phyloP scores from a whole-genome alignment of 164 flowering plant species.

The Hamamelis virginiana region DNA sequence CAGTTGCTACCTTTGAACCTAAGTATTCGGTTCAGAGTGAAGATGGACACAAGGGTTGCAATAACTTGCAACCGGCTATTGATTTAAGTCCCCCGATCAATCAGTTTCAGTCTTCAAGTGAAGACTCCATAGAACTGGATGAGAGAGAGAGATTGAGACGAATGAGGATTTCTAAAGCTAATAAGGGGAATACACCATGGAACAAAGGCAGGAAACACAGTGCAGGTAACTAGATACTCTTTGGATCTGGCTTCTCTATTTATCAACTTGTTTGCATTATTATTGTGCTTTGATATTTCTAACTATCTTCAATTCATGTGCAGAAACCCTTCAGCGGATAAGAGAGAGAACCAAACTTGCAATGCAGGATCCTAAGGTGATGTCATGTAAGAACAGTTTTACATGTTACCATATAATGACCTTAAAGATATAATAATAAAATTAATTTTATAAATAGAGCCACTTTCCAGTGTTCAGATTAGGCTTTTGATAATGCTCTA shows the following conservation, averaged over 20 bases:
- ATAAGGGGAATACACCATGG: slow-evolving; percentile 92
- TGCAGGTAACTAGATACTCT: slow-evolving; percentile 44
- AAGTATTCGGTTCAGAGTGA: slow-evolving; percentile 26
- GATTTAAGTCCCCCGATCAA: slow-evolving; percentile 16
- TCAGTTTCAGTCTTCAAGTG: slow-evolving; percentile 25
- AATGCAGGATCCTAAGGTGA: slow-evolving; percentile 90
- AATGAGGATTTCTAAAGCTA: slow-evolving; percentile 83
- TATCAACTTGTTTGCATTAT: not conserved
- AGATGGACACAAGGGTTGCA: slow-evolving; percentile 18
- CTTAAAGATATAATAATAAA: not conserved
- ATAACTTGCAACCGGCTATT: slow-evolving; percentile 16
- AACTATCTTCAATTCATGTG: slow-evolving; percentile 15
- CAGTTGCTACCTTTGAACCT: slow-evolving; percentile 68
- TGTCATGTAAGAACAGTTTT: slow-evolving; percentile 63
- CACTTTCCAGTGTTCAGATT: not conserved
- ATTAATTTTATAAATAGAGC: not conserved
- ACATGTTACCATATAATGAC: slow-evolving; percentile 12
- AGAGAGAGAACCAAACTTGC: slow-evolving; percentile 72
- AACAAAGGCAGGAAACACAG: slow-evolving; percentile 97
- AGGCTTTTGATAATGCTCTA: not conserved
- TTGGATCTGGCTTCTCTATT: not conserved
- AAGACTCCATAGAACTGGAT: slow-evolving; percentile 37
- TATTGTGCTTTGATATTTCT: not conserved
- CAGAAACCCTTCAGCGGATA: slow-evolving; percentile 81
- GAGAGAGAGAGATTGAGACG: slow-evolving; percentile 77